Conservation (phyloP, 148 eudicot genomes). For the Salicornia ramosissima region DNA sequence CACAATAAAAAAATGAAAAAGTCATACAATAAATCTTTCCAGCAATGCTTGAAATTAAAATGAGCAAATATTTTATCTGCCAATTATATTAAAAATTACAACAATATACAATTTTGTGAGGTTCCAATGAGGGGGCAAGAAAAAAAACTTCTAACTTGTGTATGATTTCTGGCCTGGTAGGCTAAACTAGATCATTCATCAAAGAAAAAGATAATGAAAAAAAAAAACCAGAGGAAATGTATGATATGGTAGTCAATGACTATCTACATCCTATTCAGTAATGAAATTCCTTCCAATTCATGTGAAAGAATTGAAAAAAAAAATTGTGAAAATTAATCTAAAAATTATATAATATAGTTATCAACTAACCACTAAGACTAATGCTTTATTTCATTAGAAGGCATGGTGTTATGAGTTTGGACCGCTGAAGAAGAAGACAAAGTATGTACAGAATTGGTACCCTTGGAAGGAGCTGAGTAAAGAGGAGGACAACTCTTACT, state of each 20-base stretch:
- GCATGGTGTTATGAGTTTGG: conserved; percentile 29
- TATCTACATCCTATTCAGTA: conserved; percentile 14
- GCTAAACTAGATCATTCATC: conserved; percentile 4
- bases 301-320: too few species aligned
- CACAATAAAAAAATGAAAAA: too few species aligned
- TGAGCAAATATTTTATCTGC: conserved; percentile 4
- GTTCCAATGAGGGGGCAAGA: not conserved
- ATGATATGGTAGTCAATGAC: not conserved
- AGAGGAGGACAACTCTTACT: conserved; percentile 57
- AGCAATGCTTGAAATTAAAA: too few species aligned
- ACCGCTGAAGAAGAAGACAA: conserved; percentile 34
- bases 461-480: conserved; percentile 69
- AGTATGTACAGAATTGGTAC: conserved; percentile 52
- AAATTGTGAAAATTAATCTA: too few species aligned
- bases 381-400: conserved; percentile 30
- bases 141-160: not conserved
- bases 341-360: not conserved
- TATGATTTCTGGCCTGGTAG: not conserved
- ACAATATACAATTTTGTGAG: conserved; percentile 1
- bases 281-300: conserved; percentile 2
- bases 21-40: too few species aligned
- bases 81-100: conserved; percentile 11
- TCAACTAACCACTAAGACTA: not conserved
- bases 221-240: conserved; percentile 1
- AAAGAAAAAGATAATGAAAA: too few species aligned